Evolutionary conservation across 176 grass and related monocot species (phyloP).

Genomic region (Aegilops speltoides): DNA sequence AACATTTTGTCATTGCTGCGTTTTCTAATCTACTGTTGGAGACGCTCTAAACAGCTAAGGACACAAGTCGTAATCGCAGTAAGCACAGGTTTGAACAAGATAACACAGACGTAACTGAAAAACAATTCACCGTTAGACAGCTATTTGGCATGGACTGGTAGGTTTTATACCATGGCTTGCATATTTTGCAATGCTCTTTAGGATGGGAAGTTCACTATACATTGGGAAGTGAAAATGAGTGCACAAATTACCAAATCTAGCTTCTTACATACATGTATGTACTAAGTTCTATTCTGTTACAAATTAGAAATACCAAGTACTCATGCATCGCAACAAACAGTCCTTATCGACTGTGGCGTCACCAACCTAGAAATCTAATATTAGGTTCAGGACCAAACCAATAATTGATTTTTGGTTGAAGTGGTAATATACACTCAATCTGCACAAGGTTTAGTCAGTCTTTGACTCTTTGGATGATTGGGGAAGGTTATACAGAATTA

Average conservation of each 20-base stretch:
- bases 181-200: background rate
- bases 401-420: background rate
- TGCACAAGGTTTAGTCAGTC: slow-evolving; percentile 35
- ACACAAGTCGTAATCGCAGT: too few species aligned
- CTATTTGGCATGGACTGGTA: too few species aligned
- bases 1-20: too few species aligned
- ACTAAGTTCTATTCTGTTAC: background rate
- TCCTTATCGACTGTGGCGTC: background rate
- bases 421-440: background rate
- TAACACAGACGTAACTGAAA: too few species aligned
- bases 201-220: background rate
- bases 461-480: slow-evolving; percentile 44
- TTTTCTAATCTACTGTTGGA: too few species aligned
- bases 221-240: background rate
- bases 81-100: too few species aligned
- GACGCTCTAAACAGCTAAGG: too few species aligned
- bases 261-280: slow-evolving; percentile 3
- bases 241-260: background rate
- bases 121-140: too few species aligned
- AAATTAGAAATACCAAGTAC: background rate
- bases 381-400: slow-evolving; percentile 10
- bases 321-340: background rate
- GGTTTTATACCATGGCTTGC: background rate
- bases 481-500: slow-evolving; percentile 78
- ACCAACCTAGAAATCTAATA: background rate